Base-by-base conservation (phyloP, 169 alveolate species). In the Besnoitia besnoiti region DNA sequence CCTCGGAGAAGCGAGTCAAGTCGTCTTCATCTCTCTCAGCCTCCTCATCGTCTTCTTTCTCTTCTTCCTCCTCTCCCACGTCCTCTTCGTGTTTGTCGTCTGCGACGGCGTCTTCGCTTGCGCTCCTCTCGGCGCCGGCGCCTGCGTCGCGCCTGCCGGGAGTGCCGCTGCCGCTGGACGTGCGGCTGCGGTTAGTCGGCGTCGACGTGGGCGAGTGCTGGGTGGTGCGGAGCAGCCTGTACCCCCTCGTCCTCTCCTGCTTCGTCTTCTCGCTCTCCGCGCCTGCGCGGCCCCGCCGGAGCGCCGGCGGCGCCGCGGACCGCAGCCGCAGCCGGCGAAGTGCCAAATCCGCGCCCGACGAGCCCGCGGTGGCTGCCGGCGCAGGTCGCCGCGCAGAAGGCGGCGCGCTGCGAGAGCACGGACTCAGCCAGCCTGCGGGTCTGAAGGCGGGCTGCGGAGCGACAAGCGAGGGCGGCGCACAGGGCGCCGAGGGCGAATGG, bases 191-290 rank as follows among this genome's bases (percentile, higher is more conserved):
- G 50, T 49, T 89, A 12, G 51, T 89, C 44, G 92, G 85, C 47
- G 59, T 61, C 30, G 92, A 89, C 35, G 37, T 77, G 16, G 49
- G 35, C 33, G 87, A 42, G 61, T 89, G 92, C 87, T 73, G 80
- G 55, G 92, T 89, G 35, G 80, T 89, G 88, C 40, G 39, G 55
- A 89, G 92, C 92, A 89, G 92, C 77, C 92, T 61, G 51, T 89
- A 89, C 55, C 92, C 92, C 7, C 75, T 89, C 27, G 85, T 89
- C 12, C 49, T 89, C 16, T n/a, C 40, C 10, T 75, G 49, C 76
- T 79, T 44, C 35, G 55, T 73, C 37, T 73, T 37, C 33, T 0
- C 59, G 40, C 59, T 35, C n/a, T n/a, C n/a, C n/a, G n/a, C n/a
- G n/a, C n/a, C 10, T 10, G 30, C 10, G 62, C 62, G 19, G 62